A percentile compares a stretch with the other conserved stretches of the same genome.
These are phyloP conservation scores for Paecilomyces variotii DNA, from an alignment of 2,329 filamentous ascomycete genomes.

Conservation along the genomic window DNA sequence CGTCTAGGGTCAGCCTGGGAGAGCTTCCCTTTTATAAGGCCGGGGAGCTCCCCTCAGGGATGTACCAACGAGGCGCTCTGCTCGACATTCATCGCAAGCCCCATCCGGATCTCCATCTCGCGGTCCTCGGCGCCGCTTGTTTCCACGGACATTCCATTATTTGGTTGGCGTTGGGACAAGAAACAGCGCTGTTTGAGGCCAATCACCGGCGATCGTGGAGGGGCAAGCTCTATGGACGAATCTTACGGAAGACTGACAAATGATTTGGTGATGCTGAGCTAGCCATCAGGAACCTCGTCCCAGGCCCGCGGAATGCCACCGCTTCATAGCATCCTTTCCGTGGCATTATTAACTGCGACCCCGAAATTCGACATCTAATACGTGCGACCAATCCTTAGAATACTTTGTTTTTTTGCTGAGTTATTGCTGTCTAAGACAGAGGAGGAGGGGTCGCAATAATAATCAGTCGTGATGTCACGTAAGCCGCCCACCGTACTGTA, in stretches of 20 bases:
- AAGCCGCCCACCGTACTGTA: neutral
- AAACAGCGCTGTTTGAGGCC: neutral
- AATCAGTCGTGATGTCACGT: neutral
- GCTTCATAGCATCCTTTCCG: neutral
- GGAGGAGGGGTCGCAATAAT: neutral
- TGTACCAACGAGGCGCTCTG: neutral
- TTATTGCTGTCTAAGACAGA: neutral
- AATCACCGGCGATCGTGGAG: neutral
- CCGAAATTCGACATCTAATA: neutral
- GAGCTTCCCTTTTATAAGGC: neutral
- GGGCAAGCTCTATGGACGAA: conserved; percentile 12
- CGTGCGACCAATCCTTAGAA: no score
- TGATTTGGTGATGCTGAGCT: conserved; percentile 2
- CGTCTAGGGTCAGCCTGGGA: neutral
- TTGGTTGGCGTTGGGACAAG: neutral
- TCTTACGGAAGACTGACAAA: conserved; percentile 31
- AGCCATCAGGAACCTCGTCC: neutral
- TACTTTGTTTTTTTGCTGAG: neutral
- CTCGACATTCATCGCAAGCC: neutral
- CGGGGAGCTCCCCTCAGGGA: neutral
- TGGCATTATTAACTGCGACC: neutral
- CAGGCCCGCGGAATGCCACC: neutral
- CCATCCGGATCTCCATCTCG: neutral
- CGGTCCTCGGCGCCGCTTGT: neutral
- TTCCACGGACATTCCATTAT: neutral